These are phyloP conservation scores for Panaeolus cyanescens DNA, from an alignment of 768 basidiomycete genomes.

Conservation along the genomic window DNA sequence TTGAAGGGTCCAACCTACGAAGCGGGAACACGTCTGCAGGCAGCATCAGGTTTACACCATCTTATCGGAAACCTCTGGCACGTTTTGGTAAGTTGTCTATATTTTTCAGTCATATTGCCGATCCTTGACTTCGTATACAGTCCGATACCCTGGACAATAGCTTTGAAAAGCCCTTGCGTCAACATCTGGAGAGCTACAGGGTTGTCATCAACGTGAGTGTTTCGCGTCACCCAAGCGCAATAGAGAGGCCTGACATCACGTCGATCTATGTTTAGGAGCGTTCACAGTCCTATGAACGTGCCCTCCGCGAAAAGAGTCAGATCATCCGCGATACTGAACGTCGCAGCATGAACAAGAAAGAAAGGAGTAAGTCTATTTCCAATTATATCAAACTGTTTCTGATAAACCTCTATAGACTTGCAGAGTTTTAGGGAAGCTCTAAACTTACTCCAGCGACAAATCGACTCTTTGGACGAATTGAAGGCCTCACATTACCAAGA, in stretches of 20 bases:
- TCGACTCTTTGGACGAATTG: conserved; percentile 87
- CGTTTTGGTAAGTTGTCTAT: conserved; percentile 63
- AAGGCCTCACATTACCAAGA: conserved; percentile 86
- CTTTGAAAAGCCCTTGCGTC: conserved; percentile 88
- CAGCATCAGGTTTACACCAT: conserved; percentile 87
- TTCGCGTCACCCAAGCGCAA: not conserved
- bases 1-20: conserved; percentile 82
- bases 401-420: conserved; percentile 59
- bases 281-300: conserved; percentile 79
- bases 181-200: conserved; percentile 81
- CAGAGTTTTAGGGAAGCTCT: conserved; percentile 88
- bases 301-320: conserved; percentile 80
- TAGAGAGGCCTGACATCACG: not conserved
- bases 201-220: conserved; percentile 62
- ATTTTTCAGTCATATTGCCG: conserved; percentile 2
- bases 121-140: conserved; percentile 37
- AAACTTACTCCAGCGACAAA: conserved; percentile 79
- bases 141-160: conserved; percentile 84
- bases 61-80: conserved; percentile 93
- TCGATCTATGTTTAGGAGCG: conserved; percentile 60
- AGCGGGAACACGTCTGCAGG: conserved; percentile 79
- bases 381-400: not conserved
- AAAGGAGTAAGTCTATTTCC: conserved; percentile 64
- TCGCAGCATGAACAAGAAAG: conserved; percentile 81
- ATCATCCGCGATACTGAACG: conserved; percentile 85